A percentile compares a stretch with the other conserved stretches of the same genome.
Conservation (phyloP, 2,329 filamentous ascomycete genomes). For the Pseudocercospora fijiensis region DNA sequence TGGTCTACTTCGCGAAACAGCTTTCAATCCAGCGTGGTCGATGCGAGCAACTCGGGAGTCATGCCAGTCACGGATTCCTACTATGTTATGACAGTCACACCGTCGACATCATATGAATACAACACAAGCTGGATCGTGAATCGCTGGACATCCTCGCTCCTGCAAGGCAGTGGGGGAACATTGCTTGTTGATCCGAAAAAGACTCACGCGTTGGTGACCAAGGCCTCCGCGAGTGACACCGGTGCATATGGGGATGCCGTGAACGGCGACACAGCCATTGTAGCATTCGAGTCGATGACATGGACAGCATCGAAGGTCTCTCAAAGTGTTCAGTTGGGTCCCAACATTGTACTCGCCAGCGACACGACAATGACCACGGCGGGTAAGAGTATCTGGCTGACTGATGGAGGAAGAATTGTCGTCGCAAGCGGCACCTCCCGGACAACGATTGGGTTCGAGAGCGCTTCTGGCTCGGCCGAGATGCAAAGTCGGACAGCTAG, state of each 20-base stretch:
- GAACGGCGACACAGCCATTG: not conserved
- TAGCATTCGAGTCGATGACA: not conserved
- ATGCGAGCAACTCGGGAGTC: not conserved
- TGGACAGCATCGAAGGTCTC: not conserved
- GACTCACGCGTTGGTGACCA: not conserved
- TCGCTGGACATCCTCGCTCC: not conserved
- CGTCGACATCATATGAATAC: not conserved
- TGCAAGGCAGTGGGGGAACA: not conserved
- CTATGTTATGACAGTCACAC: not conserved
- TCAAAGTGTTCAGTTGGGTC: not conserved
- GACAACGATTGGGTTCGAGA: not conserved
- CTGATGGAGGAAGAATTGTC: not conserved
- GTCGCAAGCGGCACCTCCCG: not conserved
- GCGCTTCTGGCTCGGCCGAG: not conserved
- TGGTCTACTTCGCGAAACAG: not conserved
- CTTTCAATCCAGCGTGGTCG: not conserved
- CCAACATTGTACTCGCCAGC: not conserved
- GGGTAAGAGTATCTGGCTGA: not conserved
- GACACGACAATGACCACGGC: not conserved
- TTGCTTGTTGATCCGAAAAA: not conserved
- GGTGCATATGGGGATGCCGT: not conserved
- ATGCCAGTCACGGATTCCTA: not conserved
- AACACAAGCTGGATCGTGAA: not conserved
- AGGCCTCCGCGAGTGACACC: not conserved
- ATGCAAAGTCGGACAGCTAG: not conserved